phyloP scores from a whole-genome alignment of 2,329 filamentous ascomycete species.

The Pseudogymnoascus sp. region DNA sequence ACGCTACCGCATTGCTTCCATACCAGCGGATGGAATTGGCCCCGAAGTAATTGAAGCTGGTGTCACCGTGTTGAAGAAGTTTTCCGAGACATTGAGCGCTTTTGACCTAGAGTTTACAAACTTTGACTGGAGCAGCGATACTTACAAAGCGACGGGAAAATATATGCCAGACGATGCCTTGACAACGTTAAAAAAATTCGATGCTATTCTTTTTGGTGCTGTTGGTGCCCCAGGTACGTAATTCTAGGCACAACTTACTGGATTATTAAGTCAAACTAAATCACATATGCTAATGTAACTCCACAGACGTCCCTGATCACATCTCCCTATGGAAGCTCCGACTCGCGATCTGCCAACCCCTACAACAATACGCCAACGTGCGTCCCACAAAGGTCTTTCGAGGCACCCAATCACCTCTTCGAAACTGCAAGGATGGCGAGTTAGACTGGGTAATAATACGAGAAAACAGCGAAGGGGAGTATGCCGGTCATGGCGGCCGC shows the following conservation, averaged over 20 bases:
- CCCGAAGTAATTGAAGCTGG: constrained; percentile 53
- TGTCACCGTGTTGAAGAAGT: constrained; percentile 50
- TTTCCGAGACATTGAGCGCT: constrained; percentile 42
- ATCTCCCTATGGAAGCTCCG: constrained; percentile 58
- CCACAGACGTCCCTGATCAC: constrained; percentile 52
- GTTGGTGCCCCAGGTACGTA: constrained; percentile 46
- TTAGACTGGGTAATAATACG: constrained; percentile 59
- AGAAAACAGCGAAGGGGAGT: constrained; percentile 59
- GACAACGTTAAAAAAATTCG: constrained; percentile 43
- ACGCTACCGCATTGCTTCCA: constrained; percentile 46
- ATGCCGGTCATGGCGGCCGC: constrained; percentile 53
- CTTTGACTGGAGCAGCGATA: constrained; percentile 52
- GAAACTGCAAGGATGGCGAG: constrained; percentile 35
- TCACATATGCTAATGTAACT: not conserved
- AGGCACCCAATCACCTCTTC: constrained; percentile 48
- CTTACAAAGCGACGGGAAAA: constrained; percentile 48
- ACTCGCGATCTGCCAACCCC: constrained; percentile 52
- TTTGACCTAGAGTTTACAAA: constrained; percentile 54
- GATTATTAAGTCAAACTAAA: not conserved
- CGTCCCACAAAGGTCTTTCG: constrained; percentile 51
- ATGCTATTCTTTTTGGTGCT: constrained; percentile 53
- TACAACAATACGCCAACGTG: constrained; percentile 61
- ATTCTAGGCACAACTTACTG: not conserved
- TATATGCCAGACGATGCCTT: constrained; percentile 53
- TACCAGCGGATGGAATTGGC: constrained; percentile 57